These are phyloP conservation scores for Emergomyces pasteurianus DNA, from an alignment of 2,329 filamentous ascomycete species.

Conservation along the genomic window DNA sequence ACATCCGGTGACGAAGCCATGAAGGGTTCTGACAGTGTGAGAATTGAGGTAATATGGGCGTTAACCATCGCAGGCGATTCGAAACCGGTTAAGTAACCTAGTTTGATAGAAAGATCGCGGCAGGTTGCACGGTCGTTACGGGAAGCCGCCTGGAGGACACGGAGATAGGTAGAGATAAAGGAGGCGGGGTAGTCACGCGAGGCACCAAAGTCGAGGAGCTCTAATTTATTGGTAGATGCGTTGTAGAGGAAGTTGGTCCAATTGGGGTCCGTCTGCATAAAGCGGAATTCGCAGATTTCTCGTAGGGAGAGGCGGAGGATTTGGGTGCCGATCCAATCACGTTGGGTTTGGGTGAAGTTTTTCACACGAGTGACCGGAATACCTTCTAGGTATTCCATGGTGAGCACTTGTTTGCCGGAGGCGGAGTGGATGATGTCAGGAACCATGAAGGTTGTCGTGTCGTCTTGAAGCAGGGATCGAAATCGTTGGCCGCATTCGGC, in stretches of 20 bases:
- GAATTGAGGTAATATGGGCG: conserved; percentile 75
- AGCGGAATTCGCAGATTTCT: conserved; percentile 87
- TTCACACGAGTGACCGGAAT: conserved; percentile 70
- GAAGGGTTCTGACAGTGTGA: conserved; percentile 90
- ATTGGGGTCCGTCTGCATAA: conserved; percentile 99
- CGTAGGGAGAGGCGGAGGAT: conserved; percentile 83
- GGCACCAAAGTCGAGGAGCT: conserved; percentile 91
- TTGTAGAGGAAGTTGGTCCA: conserved; percentile 99
- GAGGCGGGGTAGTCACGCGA: conserved; percentile 69
- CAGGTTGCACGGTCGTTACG: conserved; percentile 53
- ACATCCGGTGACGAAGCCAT: conserved; percentile 60
- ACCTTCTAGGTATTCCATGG: conserved; percentile 85
- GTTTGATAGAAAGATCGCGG: conserved; percentile 54
- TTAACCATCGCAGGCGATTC: conserved; percentile 80
- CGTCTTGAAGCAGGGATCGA: conserved; percentile 60
- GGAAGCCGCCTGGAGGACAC: conserved; percentile 68
- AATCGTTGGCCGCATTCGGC: conserved; percentile 70
- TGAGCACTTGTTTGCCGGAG: conserved; percentile 74
- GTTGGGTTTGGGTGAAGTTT: conserved; percentile 66
- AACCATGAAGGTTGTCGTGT: conserved; percentile 63
- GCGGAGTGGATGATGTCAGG: conserved; percentile 68
- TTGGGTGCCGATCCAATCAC: conserved; percentile 93
- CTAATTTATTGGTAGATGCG: conserved; percentile 55
- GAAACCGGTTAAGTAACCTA: conserved; percentile 86
- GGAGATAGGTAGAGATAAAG: conserved; percentile 72